phyloP scores from a whole-genome alignment of 2,329 filamentous ascomycete species.

The Aspergillus brasiliensis region DNA sequence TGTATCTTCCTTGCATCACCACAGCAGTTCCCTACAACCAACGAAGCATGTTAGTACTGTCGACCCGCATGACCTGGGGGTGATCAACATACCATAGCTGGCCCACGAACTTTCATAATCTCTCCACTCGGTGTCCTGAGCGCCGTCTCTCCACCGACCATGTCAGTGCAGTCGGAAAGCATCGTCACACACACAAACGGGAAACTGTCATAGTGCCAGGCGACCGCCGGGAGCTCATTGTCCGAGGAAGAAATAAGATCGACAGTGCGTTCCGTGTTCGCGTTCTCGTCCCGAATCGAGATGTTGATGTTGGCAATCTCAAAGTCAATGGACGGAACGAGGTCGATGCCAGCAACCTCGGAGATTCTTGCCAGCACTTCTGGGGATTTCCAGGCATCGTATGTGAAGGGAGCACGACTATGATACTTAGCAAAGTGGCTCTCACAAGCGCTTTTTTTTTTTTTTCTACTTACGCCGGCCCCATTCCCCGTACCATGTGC shows the following conservation, averaged over 20 bases:
- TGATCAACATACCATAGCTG: slow-evolving; percentile 55
- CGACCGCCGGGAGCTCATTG: slow-evolving; percentile 58
- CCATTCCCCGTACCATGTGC: slow-evolving; percentile 56
- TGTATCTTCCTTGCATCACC: slow-evolving; percentile 67
- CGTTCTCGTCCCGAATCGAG: background rate
- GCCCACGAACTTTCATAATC: slow-evolving; percentile 61
- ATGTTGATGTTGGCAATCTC: background rate
- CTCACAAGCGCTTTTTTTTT: no score
- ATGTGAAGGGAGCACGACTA: slow-evolving; percentile 59
- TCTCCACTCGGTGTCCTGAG: slow-evolving; percentile 57
- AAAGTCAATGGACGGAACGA: slow-evolving; percentile 58
- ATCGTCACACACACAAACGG: slow-evolving; percentile 70
- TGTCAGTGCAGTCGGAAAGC: slow-evolving; percentile 60
- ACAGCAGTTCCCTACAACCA: slow-evolving; percentile 59
- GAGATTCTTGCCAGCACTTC: slow-evolving; percentile 58
- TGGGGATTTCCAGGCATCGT: slow-evolving; percentile 59
- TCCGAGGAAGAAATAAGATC: background rate
- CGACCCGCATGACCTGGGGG: no score
- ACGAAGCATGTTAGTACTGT: background rate
- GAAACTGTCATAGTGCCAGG: slow-evolving; percentile 67
- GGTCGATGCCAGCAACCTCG: slow-evolving; percentile 60
- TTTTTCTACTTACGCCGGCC: slow-evolving; percentile 49
- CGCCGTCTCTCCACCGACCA: slow-evolving; percentile 47
- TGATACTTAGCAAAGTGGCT: slow-evolving; percentile 35
- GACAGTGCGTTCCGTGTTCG: background rate